Base-by-base conservation (phyloP, 805 yeast genomes). In the Lachancea thermotolerans region DNA sequence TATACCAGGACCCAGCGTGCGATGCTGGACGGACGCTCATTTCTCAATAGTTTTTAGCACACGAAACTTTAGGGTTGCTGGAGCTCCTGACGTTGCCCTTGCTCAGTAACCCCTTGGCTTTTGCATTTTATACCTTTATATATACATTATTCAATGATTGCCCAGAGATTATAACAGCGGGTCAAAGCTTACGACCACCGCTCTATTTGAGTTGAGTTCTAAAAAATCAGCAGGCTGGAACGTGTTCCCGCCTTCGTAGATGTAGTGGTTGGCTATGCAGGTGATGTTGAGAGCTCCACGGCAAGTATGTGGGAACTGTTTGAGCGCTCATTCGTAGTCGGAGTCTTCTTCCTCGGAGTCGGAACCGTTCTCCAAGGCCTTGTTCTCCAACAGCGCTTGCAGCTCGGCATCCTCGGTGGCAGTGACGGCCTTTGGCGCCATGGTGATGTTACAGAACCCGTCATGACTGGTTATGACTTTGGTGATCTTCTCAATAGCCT, bases 361-460 rank as follows among this genome's bases (percentile, higher is more conserved):
- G 58, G 82, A 82, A 64, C 82, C 80, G 62, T 85, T 90, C 66
- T 87, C 96, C 63, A 83, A 75, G 72, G 88, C 97, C 65, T 88
- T 86, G 64, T 86, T 79, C 71, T 91, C 97, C 79, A 93, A 81
- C 54, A 93, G 78, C 49, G 95, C 96, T 69, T 89, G 95, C 62
- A 93, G 79, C 71, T 90, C 97, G 49, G 96, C 98, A 67, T 93
- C 99, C 67, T 93, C 99, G 49, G 93, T 86, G 49, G 96, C 98
- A 46, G 97, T 89, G 55, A 93, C 98, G 36, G 98, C 97, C 79
- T 90, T 91, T 63, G 99, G 98, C 58, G 95, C 91, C 97, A 91
- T 91, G 44, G 95, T 89, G 53, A 91, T 84, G 55, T 85, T 87
- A 66, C 95, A 84, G 47, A 79, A 77, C 62, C 99, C 99, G 44